Evolutionary conservation across 345 rosid genomes (phyloP).

Genomic region (Excoecaria cochinchinensis): DNA sequence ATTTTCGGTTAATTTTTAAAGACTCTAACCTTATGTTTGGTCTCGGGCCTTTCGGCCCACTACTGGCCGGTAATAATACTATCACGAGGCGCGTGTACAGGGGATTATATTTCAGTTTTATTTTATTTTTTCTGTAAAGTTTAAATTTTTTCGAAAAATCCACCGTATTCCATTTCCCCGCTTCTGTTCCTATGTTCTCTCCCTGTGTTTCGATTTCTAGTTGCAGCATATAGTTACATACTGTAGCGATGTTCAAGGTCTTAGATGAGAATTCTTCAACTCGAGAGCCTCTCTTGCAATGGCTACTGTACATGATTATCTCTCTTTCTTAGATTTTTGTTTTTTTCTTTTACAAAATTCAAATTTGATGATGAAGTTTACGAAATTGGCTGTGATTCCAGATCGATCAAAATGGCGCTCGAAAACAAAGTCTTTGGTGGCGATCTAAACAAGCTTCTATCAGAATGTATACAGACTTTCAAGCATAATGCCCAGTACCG

Average conservation of each 20-base stretch:
- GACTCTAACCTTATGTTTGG: too few species aligned
- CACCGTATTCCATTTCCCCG: not conserved
- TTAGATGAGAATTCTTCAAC: conserved; percentile 22
- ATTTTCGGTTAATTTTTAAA: too few species aligned
- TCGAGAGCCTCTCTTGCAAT: conserved; percentile 55
- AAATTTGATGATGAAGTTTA: not conserved
- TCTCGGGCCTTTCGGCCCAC: too few species aligned
- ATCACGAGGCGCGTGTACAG: too few species aligned
- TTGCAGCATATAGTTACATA: not conserved
- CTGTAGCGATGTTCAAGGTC: conserved; percentile 3
- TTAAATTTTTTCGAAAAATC: not conserved
- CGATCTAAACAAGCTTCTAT: conserved; percentile 48
- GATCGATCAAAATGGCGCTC: conserved; percentile 51
- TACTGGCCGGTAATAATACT: too few species aligned
- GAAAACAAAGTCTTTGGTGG: conserved; percentile 25
- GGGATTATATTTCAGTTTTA: too few species aligned
- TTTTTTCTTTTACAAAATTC: not conserved
- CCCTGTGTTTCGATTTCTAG: not conserved
- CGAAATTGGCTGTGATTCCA: conserved; percentile 25
- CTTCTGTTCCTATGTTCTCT: not conserved
- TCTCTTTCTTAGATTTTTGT: not conserved
- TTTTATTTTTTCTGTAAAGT: too few species aligned
- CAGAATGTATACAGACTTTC: conserved; percentile 52
- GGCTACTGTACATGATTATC: conserved; percentile 43
- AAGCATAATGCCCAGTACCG: conserved; percentile 56